Evolutionary conservation across 2,329 filamentous ascomycete genomes (phyloP), one percentile per base, ranked within the genome.

Genomic region (Cladobotryum protrusum): DNA sequence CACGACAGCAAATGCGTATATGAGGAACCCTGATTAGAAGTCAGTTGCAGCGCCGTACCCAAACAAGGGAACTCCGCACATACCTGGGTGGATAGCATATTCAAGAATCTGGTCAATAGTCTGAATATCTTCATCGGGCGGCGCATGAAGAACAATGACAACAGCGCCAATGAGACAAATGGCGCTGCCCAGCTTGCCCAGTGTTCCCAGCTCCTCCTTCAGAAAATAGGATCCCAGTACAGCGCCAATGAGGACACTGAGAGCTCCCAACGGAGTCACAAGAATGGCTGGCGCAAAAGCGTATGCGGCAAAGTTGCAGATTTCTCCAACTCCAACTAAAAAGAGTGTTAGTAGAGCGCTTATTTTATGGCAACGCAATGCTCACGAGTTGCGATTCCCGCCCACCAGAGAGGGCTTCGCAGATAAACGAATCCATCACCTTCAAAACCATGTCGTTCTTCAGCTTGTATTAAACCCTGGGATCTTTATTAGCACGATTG

Each of bases 221-320:
- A 99, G 74, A 66, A 97, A 95, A 69, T 99, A 97, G 56, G 93
- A 91, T 45, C 93, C 92, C 51, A 99, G 72, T 29, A 99, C 90
- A 17, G 93, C 91, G 57, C 90, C 93, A 63, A 99, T 96, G 57
- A 99, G 76, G 51, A 99, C 95, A 64, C 89, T 93, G 55, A 99
- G 78, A 49, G 93, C 93, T 54, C 93, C 93, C 19, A 99, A 76
- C 20, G 93, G 93, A 5, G 93, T 99, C 37, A 99, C 93, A 47
- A 99, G 79, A 69, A 99, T 99, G n/a, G 93, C 95, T 37, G 93
- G 93, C 57, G 93, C 93, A 71, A 97, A 99, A 7, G 93, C 93
- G 67, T 99, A 99, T 54, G 93, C 93, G 45, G 91, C 91, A 67
- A 99, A 99, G 70, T 99, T 99, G 72, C 90, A 95, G 52, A 96